Conservation (phyloP, 2,329 filamentous ascomycete species). For the Pseudovirgaria hyperparasitica region DNA sequence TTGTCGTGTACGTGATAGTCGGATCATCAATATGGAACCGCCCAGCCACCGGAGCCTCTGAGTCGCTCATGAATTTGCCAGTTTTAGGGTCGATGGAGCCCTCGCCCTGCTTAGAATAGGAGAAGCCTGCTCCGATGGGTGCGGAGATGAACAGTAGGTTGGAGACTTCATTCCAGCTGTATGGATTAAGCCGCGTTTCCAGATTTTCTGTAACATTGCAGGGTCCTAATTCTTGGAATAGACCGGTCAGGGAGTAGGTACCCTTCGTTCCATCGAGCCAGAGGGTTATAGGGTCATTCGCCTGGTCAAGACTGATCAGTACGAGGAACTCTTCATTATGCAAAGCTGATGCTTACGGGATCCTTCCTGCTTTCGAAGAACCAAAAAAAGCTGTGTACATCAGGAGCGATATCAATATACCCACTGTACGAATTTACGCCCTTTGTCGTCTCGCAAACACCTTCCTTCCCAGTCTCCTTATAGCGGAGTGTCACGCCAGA, state of each 20-base stretch:
- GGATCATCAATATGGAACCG: conserved; percentile 20
- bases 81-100: background rate
- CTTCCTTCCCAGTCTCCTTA: conserved; percentile 26
- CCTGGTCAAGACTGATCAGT: conserved; percentile 25
- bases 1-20: conserved; percentile 18
- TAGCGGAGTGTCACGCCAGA: conserved; percentile 21
- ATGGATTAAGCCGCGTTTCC: conserved; percentile 22
- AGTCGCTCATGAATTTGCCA: conserved; percentile 1
- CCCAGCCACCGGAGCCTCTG: conserved; percentile 10
- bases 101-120: conserved; percentile 15
- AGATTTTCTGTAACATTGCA: conserved; percentile 30
- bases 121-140: conserved; percentile 27
- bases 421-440: conserved; percentile 25
- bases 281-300: background rate
- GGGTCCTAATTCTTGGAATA: conserved; percentile 27
- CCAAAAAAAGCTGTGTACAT: conserved; percentile 31
- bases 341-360: conserved; percentile 29
- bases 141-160: conserved; percentile 28
- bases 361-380: conserved; percentile 36
- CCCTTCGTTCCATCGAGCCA: background rate
- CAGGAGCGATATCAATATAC: conserved; percentile 22
- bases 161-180: conserved; percentile 26
- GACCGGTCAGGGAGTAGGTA: background rate
- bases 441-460: conserved; percentile 29
- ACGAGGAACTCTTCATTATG: conserved; percentile 17